phyloP scores from a whole-genome alignment of 352 stramenopile species.

The Phytopythium helicoides region DNA sequence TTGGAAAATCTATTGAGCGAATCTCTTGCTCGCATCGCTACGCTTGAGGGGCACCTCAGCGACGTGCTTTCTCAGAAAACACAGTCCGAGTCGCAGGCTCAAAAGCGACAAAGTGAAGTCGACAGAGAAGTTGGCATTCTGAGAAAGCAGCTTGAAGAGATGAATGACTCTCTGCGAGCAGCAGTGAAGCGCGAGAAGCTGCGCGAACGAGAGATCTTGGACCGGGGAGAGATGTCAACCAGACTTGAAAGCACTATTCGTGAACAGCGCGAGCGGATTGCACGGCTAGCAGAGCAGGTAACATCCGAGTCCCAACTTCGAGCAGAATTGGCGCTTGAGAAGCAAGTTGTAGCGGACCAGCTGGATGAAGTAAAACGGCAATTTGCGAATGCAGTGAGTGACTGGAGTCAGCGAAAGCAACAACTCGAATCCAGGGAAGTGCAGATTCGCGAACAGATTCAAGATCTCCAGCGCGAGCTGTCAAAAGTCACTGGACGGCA shows the following conservation, averaged over 20 bases:
- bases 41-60: not conserved
- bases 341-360: slow-evolving; percentile 38
- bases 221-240: slow-evolving; percentile 31
- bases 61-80: slow-evolving; percentile 9
- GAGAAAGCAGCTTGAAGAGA: slow-evolving; percentile 37
- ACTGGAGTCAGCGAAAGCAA: slow-evolving; percentile 35
- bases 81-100: slow-evolving; percentile 34
- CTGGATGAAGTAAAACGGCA: slow-evolving; percentile 36
- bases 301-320: slow-evolving; percentile 45
- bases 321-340: slow-evolving; percentile 49
- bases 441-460: slow-evolving; percentile 21
- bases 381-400: slow-evolving; percentile 28
- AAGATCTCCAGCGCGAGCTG: slow-evolving; percentile 40
- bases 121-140: slow-evolving; percentile 36
- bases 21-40: slow-evolving; percentile 35
- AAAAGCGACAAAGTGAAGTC: slow-evolving; percentile 5
- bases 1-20: slow-evolving; percentile 54
- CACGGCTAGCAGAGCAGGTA: slow-evolving; percentile 47
- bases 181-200: slow-evolving; percentile 34
- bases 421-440: slow-evolving; percentile 33
- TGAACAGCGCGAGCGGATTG: slow-evolving; percentile 58
- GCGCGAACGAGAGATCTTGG: slow-evolving; percentile 32
- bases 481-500: slow-evolving; percentile 36
- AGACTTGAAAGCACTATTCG: slow-evolving; percentile 27
- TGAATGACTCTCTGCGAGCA: slow-evolving; percentile 38